Evolutionary conservation across 805 yeast genomes (phyloP), one percentile per base, ranked within the genome.

Genomic region (Maudiozyma saulgeensis): DNA sequence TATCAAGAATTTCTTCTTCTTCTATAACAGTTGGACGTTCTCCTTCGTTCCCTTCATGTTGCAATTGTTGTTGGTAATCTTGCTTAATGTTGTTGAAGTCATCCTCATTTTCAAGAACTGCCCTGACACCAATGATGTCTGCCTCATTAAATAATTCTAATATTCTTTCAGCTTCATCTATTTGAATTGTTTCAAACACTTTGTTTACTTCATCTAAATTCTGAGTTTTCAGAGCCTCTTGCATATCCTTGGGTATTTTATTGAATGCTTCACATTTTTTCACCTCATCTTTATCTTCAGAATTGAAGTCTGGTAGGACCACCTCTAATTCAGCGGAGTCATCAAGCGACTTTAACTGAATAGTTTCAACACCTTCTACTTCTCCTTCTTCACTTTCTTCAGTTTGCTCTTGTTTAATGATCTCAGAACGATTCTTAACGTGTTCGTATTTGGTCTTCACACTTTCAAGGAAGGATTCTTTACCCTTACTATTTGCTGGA

Each of bases 301-400:
- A 73, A 4, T 75, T 68, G n/a, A 76, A 77, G 52, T 72, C 68
- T 6, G 96, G 96, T 15, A 87, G 68, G 50, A 74, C 76, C 13
- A 91, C 87, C 44, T 79, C 74, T 42, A 91, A 73, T 64, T 84
- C 82, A 1, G 89, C 79, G 51, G 81, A 76, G 41, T 93, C 96
- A 66, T 91, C 98, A 51, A 90, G 76, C 0, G 96, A 80, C 61
- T 86, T 86, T 62, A 91, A 73, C 68, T 91, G 99, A 56, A 91
- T 89, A 52, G 84, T 81, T 50, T 82, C 91, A 46, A 81, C 91
- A 43, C 80, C 90, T 39, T 66, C 78, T 11, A 54, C 61, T 49
- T 79, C 88, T 31, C 63, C 77, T 31, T 66, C 71, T 41, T 55
- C 68, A 16, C 49, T 62, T 5, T 63, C 72, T 12, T 62, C 65